Evolutionary conservation across 2,329 filamentous ascomycete species (phyloP), one percentile per base, ranked within the genome.

Genomic region (Annulohypoxylon truncatum): DNA sequence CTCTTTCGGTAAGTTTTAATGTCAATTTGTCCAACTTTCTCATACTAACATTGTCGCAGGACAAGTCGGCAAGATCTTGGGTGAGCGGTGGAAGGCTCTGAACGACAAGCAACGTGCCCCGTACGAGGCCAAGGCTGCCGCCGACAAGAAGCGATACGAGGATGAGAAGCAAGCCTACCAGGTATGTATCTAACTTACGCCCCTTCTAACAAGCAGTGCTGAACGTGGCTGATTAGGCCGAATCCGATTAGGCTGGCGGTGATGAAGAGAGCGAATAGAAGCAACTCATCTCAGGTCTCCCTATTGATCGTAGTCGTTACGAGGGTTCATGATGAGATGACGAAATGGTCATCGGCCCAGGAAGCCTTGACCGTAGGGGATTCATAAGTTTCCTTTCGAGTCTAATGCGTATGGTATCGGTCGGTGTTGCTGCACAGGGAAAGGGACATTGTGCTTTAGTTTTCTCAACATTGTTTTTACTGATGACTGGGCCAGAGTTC

Each of bases 61-160:
- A 77, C 94, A 98, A 83, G 95, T 99, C 77, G 96, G 96, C 84
- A 98, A 98, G 89, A 87, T 96, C 77, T 93, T 99, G 67, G 96
- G 96, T 83, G 94, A 97, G 89, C 92, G 92, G 85, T 99, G 96
- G 96, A 99, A 99, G 93, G 92, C 90, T 66, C 87, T 99, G 72
- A 92, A 88, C 82, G 93, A 97, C 74, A 93, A 96, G 87, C 93
- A 98, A 82, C 94, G 95, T 76, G 84, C 87, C 70, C 96, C 96
- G 9, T 99, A 98, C 78, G 95, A 98, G 84, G 92, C 93, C 80
- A 98, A 98, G 91, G 96, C 96, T 78, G 93, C 92, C 55, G 86
- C 91, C 71, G 96, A 99, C 84, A 99, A 98, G 93, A 97, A 98
- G 91, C 91, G 96, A 69, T 99, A 98, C 80, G 95, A 98, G 82